Evolutionary conservation across 768 basidiomycete species (phyloP).

Genomic region (Pulveroboletus sp.): DNA sequence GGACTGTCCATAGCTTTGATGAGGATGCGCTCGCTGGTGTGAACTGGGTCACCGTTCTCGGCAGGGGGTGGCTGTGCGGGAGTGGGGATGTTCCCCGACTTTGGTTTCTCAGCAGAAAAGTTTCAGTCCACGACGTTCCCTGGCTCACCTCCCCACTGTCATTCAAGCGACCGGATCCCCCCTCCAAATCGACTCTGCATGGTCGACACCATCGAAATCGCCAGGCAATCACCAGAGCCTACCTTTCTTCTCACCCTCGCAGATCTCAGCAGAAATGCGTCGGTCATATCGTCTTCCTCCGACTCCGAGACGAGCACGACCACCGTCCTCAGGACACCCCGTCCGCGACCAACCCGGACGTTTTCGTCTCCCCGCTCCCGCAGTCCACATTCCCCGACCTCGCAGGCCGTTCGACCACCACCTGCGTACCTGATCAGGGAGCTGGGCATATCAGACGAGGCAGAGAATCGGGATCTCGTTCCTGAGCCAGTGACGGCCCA

Average conservation of each 20-base stretch:
- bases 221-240: slow-evolving; percentile 2
- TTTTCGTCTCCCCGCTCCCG: slow-evolving; percentile 61
- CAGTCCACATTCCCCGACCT: slow-evolving; percentile 44
- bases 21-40: too few relatives aligned
- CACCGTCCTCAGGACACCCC: slow-evolving; percentile 38
- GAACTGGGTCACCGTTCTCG: neutral
- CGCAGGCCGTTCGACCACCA: slow-evolving; percentile 34
- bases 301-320: slow-evolving; percentile 46
- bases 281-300: slow-evolving; percentile 66
- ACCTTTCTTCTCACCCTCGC: slow-evolving; percentile 42
- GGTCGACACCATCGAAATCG: neutral
- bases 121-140: neutral
- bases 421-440: slow-evolving; percentile 59
- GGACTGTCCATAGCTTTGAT: too few relatives aligned
- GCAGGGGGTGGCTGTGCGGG: slow-evolving; percentile 23
- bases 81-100: slow-evolving; percentile 8
- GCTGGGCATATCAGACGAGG: slow-evolving; percentile 38
- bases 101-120: slow-evolving; percentile 12
- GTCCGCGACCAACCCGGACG: slow-evolving; percentile 53
- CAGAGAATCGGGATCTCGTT: slow-evolving; percentile 13
- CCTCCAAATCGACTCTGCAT: neutral
- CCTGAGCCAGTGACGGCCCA: slow-evolving; percentile 6
- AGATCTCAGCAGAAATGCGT: slow-evolving; percentile 70
- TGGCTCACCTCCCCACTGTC: neutral
- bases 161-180: neutral